These are phyloP conservation scores for Coemansia sp. DNA, from an alignment of 192 early-diverging fungal species.

Conservation along the genomic window DNA sequence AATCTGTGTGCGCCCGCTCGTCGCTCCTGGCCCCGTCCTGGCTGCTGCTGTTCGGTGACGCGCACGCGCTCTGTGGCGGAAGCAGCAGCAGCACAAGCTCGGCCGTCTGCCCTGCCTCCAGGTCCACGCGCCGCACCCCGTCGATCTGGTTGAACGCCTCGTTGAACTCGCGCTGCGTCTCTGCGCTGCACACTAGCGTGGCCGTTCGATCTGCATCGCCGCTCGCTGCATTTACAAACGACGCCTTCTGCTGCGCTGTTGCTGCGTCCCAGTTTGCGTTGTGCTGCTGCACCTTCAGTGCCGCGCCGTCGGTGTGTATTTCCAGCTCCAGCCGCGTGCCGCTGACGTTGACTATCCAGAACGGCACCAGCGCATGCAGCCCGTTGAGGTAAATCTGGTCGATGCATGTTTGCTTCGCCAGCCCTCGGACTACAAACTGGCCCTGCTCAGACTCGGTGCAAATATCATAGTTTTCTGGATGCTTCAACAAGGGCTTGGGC, in stretches of 20 bases:
- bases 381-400: conserved; percentile 51
- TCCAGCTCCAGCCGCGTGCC: conserved; percentile 12
- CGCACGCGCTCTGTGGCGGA: background rate
- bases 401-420: conserved; percentile 26
- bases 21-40: background rate
- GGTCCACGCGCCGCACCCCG: conserved; percentile 66
- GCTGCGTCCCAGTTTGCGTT: conserved; percentile 50
- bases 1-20: conserved; percentile 9
- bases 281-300: conserved; percentile 36
- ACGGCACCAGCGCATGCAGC: conserved; percentile 43
- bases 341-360: conserved; percentile 38
- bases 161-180: conserved; percentile 63
- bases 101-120: conserved; percentile 66
- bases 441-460: conserved; percentile 15
- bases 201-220: background rate
- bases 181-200: conserved; percentile 31
- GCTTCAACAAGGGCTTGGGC: background rate
- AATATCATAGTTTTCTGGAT: conserved; percentile 27
- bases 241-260: conserved; percentile 13
- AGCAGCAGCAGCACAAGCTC: conserved; percentile 77
- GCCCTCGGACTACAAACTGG: conserved; percentile 40
- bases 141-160: conserved; percentile 94
- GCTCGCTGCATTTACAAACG: conserved; percentile 24
- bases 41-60: conserved; percentile 1
- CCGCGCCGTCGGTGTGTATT: background rate